These are phyloP conservation scores for Kodamaea ohmeri DNA, from an alignment of 1,139 yeast species.

Conservation along the genomic window DNA sequence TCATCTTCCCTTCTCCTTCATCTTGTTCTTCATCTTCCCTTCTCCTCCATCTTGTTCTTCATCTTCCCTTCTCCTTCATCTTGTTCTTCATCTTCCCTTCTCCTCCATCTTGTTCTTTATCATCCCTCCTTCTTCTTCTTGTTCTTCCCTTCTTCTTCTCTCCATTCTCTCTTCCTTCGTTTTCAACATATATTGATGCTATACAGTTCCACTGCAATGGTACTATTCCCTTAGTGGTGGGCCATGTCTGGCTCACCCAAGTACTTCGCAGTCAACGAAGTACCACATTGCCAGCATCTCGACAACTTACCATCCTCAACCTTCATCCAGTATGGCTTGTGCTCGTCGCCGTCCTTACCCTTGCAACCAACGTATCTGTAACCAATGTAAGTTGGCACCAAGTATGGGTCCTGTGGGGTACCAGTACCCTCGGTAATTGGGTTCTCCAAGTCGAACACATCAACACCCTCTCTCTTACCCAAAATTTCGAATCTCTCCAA, in stretches of 20 bases:
- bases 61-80: no score
- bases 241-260: constrained; percentile 77
- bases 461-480: constrained; percentile 95
- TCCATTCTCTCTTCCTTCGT: neutral
- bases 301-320: constrained; percentile 80
- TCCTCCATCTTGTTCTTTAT: no score
- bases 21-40: no score
- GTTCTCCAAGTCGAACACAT: constrained; percentile 88
- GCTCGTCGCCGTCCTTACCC: constrained; percentile 88
- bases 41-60: no score
- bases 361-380: constrained; percentile 97
- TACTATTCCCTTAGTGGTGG: constrained; percentile 34
- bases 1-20: no score
- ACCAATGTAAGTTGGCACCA: constrained; percentile 88
- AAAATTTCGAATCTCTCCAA: constrained; percentile 92
- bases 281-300: constrained; percentile 99
- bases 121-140: neutral
- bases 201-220: constrained; percentile 2
- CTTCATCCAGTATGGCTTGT: constrained; percentile 89
- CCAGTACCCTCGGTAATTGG: constrained; percentile 87
- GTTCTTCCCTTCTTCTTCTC: neutral
- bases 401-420: constrained; percentile 75
- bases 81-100: no score
- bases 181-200: constrained; percentile 6
- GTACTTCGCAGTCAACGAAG: constrained; percentile 85